Evolutionary conservation across 208 protist species (phyloP), one percentile per base, ranked within the genome.

Genomic region (Novymonas esmeraldas): DNA sequence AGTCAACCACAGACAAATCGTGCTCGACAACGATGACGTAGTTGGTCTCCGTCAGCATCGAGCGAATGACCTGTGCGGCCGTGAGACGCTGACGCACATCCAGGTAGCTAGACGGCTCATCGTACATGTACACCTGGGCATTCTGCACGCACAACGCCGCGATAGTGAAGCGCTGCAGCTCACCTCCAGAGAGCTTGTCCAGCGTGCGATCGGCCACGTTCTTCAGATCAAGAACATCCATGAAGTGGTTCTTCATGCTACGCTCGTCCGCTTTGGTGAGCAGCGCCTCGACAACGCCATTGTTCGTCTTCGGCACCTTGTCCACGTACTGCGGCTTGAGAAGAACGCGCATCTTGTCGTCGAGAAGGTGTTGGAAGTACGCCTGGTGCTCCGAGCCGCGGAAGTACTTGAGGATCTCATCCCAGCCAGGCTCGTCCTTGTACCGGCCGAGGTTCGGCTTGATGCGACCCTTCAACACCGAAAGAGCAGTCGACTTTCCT

Each of bases 271-370:
- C 98, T 57, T 84, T 89, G 9, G 82, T 80, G 2, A 99, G 57
- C 5, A 99, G 94, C 5, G 93, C 89, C 1, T 62, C 71, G 11
- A 99, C 98, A 16, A 64, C 84, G 45, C 98, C 98, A 75, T 99
- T 99, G 24, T 98, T 94, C 14, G 93, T 92, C 67, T 96, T 97
- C n/a, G 98, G 96, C 66, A 99, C 89, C 67, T 99, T 90, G 84
- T 99, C 99, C 13, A 99, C 99, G 78, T 99, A 99, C 91, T 99
- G 99, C 38, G 98, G 98, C 87, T 99, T 99, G 48, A 99, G 94
- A 24, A 99, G 85, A 46, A 98, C 97, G 57, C 97, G 99, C 48
- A 99, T 58, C 39, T 99, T 94, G 48, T 99, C 97, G 39, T 99
- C 98, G 2, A 99, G 81, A 34, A 99, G 86, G 44, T 98, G 83